Evolutionary conservation across 805 yeast genomes (phyloP).

Genomic region (Saccharomyces paradoxus): DNA sequence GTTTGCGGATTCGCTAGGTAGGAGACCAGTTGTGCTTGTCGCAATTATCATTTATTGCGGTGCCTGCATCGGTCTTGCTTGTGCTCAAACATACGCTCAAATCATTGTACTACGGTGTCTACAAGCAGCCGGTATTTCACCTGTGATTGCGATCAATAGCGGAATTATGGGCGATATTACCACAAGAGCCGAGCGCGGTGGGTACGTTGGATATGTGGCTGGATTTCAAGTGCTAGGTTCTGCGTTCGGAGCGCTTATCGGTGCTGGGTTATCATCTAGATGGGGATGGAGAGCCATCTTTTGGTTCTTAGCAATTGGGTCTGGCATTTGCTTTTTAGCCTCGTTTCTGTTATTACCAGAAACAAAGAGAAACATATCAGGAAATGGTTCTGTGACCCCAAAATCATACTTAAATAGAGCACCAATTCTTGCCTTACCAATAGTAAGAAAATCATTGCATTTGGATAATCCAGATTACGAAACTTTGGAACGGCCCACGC

Average conservation of each 20-base stretch:
- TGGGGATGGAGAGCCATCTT: conserved; percentile 72
- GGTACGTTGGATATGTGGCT: conserved; percentile 53
- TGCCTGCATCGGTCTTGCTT: conserved; percentile 61
- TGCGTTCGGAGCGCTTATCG: conserved; percentile 73
- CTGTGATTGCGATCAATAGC: conserved; percentile 59
- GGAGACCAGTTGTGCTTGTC: conserved; percentile 56
- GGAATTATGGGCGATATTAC: conserved; percentile 74
- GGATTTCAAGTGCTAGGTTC: conserved; percentile 66
- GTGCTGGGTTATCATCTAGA: conserved; percentile 35
- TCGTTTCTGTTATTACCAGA: conserved; percentile 53
- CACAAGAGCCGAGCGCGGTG: conserved; percentile 58
- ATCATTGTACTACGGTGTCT: conserved; percentile 60
- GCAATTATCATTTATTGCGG: conserved; percentile 50
- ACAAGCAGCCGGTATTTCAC: conserved; percentile 74
- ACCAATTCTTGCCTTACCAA: conserved; percentile 33
- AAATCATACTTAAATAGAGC: conserved; percentile 34
- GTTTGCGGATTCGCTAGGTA: conserved; percentile 61
- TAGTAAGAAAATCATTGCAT: conserved; percentile 18
- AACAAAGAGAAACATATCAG: conserved; percentile 63
- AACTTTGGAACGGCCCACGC: conserved; percentile 20
- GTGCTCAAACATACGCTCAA: conserved; percentile 47
- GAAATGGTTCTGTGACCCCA: conserved; percentile 64
- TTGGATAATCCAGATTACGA: conserved; percentile 28
- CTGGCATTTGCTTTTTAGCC: conserved; percentile 37
- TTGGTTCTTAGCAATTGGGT: conserved; percentile 63